Evolutionary conservation across 352 stramenopile genomes (phyloP).

Genomic region (Globisporangium okanoganense): DNA sequence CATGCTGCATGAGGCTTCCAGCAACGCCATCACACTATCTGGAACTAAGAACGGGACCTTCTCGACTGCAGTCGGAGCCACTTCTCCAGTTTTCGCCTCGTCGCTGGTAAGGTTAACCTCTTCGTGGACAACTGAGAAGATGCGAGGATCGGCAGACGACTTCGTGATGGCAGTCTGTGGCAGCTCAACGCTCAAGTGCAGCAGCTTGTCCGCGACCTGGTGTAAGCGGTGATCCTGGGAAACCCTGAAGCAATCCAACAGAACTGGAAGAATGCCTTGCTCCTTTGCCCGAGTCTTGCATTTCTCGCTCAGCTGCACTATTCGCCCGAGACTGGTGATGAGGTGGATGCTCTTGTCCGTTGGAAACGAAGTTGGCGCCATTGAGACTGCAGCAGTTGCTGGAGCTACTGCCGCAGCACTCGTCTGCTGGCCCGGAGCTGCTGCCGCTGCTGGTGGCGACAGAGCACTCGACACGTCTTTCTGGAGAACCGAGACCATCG

Average conservation of each 20-base stretch:
- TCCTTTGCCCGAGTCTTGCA: conserved; percentile 37
- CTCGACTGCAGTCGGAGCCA: neutral
- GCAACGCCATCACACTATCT: conserved; percentile 28
- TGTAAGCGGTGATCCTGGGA: conserved; percentile 25
- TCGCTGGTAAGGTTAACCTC: neutral
- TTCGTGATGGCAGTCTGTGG: neutral
- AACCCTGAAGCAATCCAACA: conserved; percentile 44
- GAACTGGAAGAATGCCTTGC: conserved; percentile 28
- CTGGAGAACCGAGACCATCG: conserved; percentile 34
- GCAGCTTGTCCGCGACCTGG: conserved; percentile 56
- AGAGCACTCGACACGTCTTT: conserved; percentile 31
- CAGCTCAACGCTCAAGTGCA: conserved; percentile 35
- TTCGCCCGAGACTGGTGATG: conserved; percentile 44
- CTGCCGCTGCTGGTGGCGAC: conserved; percentile 12
- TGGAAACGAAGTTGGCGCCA: conserved; percentile 28
- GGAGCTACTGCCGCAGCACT: conserved; percentile 19
- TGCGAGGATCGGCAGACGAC: conserved; percentile 15
- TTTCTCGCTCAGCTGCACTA: conserved; percentile 34
- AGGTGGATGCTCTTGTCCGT: conserved; percentile 25
- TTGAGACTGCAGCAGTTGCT: neutral
- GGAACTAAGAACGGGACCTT: conserved; percentile 29
- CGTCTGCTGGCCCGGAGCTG: conserved; percentile 20
- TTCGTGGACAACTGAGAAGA: conserved; percentile 14
- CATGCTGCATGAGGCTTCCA: conserved; percentile 23
- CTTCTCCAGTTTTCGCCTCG: neutral